Percentiles rank a stretch among this genome's conserved stretches.
phyloP scores from a whole-genome alignment of 441 rosid species.

The Melastoma candidum region DNA sequence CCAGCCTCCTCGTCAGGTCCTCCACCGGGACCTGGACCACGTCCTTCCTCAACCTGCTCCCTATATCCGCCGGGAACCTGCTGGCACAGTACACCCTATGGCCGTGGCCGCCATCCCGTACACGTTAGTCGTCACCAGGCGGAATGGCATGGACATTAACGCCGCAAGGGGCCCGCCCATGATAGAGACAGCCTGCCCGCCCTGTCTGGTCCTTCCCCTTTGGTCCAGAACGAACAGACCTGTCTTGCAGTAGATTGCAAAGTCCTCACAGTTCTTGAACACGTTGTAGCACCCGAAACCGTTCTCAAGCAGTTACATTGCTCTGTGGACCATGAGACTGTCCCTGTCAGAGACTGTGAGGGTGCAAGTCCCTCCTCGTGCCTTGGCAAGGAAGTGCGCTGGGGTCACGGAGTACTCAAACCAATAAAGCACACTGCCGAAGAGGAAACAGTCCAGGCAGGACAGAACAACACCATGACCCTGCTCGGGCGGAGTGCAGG shows the following conservation, averaged over 20 bases:
- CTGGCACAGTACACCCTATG: constrained; percentile 60
- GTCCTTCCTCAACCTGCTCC: constrained; percentile 53
- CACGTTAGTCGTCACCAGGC: constrained; percentile 60
- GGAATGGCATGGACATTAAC: constrained; percentile 55
- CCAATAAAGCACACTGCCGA: constrained; percentile 69
- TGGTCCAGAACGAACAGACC: constrained; percentile 56
- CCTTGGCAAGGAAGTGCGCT: constrained; percentile 72
- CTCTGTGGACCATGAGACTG: constrained; percentile 49
- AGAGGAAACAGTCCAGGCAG: constrained; percentile 79
- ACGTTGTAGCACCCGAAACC: constrained; percentile 80
- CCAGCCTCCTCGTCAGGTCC: constrained; percentile 58
- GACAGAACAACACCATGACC: constrained; percentile 67
- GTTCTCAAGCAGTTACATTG: constrained; percentile 57
- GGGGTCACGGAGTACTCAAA: constrained; percentile 70
- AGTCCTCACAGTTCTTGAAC: constrained; percentile 78
- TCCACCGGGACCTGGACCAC: constrained; percentile 64
- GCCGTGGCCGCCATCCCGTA: constrained; percentile 87
- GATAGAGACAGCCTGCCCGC: constrained; percentile 72
- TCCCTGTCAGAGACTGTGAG: constrained; percentile 54
- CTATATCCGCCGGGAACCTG: constrained; percentile 81
- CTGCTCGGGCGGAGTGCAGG: constrained; percentile 40
- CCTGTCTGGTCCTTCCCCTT: constrained; percentile 48
- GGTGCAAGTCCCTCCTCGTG: constrained; percentile 91
- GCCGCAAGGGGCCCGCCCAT: constrained; percentile 83
- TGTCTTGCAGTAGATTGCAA: constrained; percentile 78